Base-by-base conservation (phyloP, 2,329 filamentous ascomycete species). In the Fusarium sp. region DNA sequence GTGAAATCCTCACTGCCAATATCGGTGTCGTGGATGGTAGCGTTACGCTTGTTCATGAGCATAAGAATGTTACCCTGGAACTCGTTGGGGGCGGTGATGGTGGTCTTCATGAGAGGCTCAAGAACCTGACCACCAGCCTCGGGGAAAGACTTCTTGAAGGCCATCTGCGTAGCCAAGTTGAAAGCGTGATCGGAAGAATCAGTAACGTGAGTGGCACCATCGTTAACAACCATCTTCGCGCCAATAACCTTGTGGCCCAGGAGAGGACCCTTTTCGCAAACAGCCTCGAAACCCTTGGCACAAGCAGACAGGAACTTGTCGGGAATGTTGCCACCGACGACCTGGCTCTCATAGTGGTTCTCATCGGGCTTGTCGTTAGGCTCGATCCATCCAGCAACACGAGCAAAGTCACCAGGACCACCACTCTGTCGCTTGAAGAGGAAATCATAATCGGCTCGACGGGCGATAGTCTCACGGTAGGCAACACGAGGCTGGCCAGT, bases 151-250 rank as follows among this genome's bases (percentile, higher is more conserved):
- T 98, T 97, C 74, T 92, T 90, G 90, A 99, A 99, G 27, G 96
- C 96, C 85, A 97, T 93, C 81, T 97, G 93, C 4, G 96, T 97
- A 14, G 96, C 95, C 73, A 91, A 91, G 82, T 92, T 97, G 89
- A 99, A 99, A 14, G 96, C 90, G 86, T 94, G 93, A 87, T 99
- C 96, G 30, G 93, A 97, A 16, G 96, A 98, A 85, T 99, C 96
- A 32, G 96, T 98, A 79, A 97, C 93, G 86, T 99, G 96, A 13
- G 94, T 99, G 27, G 94, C 93, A 81, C 96, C 96, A 75, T 99
- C 96, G 80, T 96, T 97, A 82, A 99, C 88, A 59, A 97, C 88
- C 94, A 99, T 98, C 78, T 85, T 87, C 21, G 93, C 87, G 65
- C 95, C 96, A 41, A 99, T 91, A 47, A 99, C 95, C 79, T 89